Evolutionary conservation across 2,329 filamentous ascomycete species (phyloP), one percentile per base, ranked within the genome.

Genomic region (Colletotrichum spinosum): DNA sequence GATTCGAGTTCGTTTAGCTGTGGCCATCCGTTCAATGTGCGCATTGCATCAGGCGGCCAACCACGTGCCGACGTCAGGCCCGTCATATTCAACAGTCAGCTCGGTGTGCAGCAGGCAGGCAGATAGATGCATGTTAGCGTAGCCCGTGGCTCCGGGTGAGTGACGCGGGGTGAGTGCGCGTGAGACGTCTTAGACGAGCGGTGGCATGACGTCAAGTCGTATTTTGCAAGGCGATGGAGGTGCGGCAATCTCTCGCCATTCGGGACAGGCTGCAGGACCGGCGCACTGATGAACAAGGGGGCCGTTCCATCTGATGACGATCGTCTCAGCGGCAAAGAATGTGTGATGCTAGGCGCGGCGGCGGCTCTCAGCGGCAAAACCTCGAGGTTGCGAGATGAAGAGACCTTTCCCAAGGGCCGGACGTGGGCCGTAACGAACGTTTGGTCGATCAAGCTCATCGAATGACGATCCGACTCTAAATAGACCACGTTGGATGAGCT

Each of bases 201-300:
- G 55, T 3, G 41, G 11, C 13, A 65, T 65, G 62, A 65, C 62
- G 62, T 65, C 58, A 65, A 55, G 45, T 46, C 15, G 12, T 15
- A 48, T 56, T 57, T 56, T 34, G 37, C 53, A 65, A 35, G 38
- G 33, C 11, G 41, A 33, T 42, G 35, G 37, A 45, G 12, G 17
- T 4, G 44, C n/a, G 48, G 42, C 7, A 54, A 42, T 53, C 17
- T 48, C 33, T 62, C 52, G 52, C 45, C 10, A 42, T 48, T 56
- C n/a, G 46, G 58, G 39, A 17, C 62, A 25, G 35, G 34, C 45
- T 46, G 57, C 52, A 61, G 39, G 17, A 33, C 58, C 55, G 34
- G 10, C n/a, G 34, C 25, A 34, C 58, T 2, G 9, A 10, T 2
- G 9, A 25, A 8, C 15, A 17, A 48, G 17, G 41, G 45, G 41